Evolutionary conservation across 176 grass and related monocot species (phyloP).

Genomic region (Alopecurus myosuroides): DNA sequence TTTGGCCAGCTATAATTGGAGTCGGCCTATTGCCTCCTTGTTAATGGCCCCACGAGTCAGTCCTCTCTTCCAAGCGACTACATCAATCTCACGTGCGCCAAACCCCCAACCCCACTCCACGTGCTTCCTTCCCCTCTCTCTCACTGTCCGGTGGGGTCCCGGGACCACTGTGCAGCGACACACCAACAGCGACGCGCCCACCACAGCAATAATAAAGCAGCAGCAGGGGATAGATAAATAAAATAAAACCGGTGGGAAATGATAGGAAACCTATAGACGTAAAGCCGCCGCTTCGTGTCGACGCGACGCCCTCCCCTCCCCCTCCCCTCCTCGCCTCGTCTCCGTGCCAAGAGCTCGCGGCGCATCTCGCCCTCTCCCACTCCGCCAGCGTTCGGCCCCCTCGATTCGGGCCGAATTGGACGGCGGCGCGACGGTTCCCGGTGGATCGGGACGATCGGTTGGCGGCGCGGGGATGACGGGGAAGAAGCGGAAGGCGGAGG

Average conservation of each 20-base stretch:
- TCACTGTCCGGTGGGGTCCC: not conserved
- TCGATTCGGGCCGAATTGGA: not conserved
- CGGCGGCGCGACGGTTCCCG: not conserved
- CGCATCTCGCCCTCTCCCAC: not conserved
- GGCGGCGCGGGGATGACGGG: constrained; percentile 10
- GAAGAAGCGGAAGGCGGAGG: constrained; percentile 76
- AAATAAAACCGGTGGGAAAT: not conserved
- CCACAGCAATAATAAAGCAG: not conserved
- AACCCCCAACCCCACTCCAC: not conserved
- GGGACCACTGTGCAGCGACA: not conserved
- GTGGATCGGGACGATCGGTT: not conserved
- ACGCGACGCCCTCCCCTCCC: not conserved
- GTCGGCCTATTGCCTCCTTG: not conserved
- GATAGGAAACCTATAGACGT: constrained; percentile 8
- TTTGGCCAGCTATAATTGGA: too few relatives aligned
- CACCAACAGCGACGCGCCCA: not conserved
- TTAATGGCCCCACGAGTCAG: not conserved
- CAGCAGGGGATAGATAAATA: not conserved
- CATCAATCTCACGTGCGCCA: constrained; percentile 16
- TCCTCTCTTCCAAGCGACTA: too few relatives aligned
- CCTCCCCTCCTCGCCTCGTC: not conserved
- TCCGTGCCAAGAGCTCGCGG: not conserved
- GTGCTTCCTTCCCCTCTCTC: not conserved
- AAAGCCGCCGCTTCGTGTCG: constrained; percentile 52
- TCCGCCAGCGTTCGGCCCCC: not conserved